Conservation (phyloP, 345 rosid species). For the Cardamine resedifolia region DNA sequence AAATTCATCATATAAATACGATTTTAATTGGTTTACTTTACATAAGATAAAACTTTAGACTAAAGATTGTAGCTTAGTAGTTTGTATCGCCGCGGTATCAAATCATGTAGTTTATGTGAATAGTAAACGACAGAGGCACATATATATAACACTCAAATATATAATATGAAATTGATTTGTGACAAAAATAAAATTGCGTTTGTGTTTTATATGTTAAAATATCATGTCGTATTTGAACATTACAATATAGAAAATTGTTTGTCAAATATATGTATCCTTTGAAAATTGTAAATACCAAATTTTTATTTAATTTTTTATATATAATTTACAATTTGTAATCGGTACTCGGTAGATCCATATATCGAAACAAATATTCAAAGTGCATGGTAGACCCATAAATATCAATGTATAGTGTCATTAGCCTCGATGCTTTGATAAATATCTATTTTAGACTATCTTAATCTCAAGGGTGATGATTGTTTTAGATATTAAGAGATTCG, state of each 20-base stretch:
- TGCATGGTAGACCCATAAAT: neutral
- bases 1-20: neutral
- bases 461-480: neutral
- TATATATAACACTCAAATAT: too few relatives aligned
- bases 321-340: too few relatives aligned
- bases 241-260: too few relatives aligned
- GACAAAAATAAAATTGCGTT: too few relatives aligned
- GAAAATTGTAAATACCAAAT: too few relatives aligned
- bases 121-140: too few relatives aligned
- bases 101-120: neutral
- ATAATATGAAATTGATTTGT: too few relatives aligned
- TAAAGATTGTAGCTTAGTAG: too few relatives aligned
- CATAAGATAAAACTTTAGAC: neutral
- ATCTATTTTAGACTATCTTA: neutral
- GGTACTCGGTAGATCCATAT: neutral
- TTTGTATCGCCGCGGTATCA: neutral
- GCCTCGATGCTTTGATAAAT: neutral
- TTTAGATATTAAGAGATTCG: neutral
- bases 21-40: neutral
- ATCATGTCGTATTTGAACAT: too few relatives aligned
- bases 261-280: neutral
- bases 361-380: too few relatives aligned
- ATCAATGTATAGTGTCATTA: neutral
- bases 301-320: too few relatives aligned
- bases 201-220: too few relatives aligned